phyloP scores from a whole-genome alignment of 305 asterid genomes.

The Fraxinus ornus region DNA sequence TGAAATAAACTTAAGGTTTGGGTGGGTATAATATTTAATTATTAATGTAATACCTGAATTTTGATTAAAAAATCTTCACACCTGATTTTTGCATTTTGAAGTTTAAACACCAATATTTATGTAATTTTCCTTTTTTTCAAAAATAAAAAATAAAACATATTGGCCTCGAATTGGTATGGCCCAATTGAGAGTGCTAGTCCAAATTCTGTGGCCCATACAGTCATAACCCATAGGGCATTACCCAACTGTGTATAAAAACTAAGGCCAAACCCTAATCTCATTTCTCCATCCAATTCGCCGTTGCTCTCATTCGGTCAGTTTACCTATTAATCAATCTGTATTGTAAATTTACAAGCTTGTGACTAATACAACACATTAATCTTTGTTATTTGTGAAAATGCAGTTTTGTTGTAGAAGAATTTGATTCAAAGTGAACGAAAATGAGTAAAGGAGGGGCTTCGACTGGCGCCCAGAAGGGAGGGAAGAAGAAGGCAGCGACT shows the following conservation, averaged over 20 bases:
- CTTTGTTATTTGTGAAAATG: neutral
- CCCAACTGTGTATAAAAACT: neutral
- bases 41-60: too few relatives aligned
- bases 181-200: neutral
- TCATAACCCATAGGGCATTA: neutral
- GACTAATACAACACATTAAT: neutral
- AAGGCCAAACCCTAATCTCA: neutral
- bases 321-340: neutral
- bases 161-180: neutral
- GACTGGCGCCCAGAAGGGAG: slow-evolving; percentile 47
- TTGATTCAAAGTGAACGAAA: slow-evolving; percentile 21
- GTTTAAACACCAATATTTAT: too few relatives aligned
- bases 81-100: too few relatives aligned
- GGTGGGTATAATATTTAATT: too few relatives aligned
- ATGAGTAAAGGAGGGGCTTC: slow-evolving; percentile 50
- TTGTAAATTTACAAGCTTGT: neutral
- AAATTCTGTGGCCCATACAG: neutral
- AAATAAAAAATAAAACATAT: too few relatives aligned
- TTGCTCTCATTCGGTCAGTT: neutral
- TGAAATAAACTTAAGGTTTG: too few relatives aligned
- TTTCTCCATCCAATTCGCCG: neutral
- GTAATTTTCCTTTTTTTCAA: too few relatives aligned
- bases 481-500: slow-evolving; percentile 58
- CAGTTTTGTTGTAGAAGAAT: slow-evolving; percentile 1
- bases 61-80: too few relatives aligned